Conservation (phyloP, 78 protist species). For the Dictyostelium capitatum region DNA sequence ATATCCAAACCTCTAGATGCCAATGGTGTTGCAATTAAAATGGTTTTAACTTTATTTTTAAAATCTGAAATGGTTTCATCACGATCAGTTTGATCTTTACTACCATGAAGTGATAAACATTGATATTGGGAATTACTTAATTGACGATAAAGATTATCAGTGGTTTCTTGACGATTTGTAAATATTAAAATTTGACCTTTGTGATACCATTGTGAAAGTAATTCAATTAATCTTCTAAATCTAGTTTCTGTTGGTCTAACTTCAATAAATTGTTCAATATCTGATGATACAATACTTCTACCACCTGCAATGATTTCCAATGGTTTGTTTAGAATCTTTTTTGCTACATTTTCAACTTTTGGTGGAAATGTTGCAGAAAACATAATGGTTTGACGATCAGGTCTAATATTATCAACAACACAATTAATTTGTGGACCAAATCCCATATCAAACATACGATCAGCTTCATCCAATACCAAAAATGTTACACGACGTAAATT, state of each 20-base stretch:
- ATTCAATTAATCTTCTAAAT: slow-evolving; percentile 82
- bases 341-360: slow-evolving; percentile 86
- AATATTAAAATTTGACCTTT: slow-evolving; percentile 92
- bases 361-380: slow-evolving; percentile 98
- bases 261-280: slow-evolving; percentile 94
- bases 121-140: slow-evolving; percentile 79
- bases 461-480: slow-evolving; percentile 99
- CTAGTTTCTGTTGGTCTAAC: slow-evolving; percentile 82
- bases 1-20: slow-evolving; percentile 99
- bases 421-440: slow-evolving; percentile 95
- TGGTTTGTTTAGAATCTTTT: slow-evolving; percentile 87
- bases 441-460: slow-evolving; percentile 99
- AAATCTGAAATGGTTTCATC: slow-evolving; percentile 92
- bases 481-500: slow-evolving; percentile 95
- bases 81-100: slow-evolving; percentile 98
- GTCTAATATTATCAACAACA: slow-evolving; percentile 90
- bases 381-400: slow-evolving; percentile 95
- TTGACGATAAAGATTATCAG: slow-evolving; percentile 90
- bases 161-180: slow-evolving; percentile 91
- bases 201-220: slow-evolving; percentile 79
- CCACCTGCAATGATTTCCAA: slow-evolving; percentile 96
- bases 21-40: slow-evolving; percentile 97
- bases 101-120: slow-evolving; percentile 96
- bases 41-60: slow-evolving; percentile 70
- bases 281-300: slow-evolving; percentile 84